Evolutionary conservation across 345 rosid genomes (phyloP).

Genomic region (Noccaea caerulescens): DNA sequence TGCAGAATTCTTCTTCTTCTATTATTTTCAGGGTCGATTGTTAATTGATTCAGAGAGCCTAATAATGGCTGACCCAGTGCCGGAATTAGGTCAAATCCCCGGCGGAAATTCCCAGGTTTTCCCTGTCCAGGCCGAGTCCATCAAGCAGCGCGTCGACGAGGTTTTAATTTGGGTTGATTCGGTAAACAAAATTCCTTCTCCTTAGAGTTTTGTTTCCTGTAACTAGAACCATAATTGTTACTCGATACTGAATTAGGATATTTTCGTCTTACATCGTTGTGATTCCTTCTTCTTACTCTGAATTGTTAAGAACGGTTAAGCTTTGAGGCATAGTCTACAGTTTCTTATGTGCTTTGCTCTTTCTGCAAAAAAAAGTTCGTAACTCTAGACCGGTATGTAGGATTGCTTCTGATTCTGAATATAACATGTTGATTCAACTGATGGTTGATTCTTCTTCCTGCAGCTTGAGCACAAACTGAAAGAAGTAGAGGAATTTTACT

Average conservation of each 20-base stretch:
- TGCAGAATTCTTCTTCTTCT: not conserved
- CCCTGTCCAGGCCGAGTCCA: conserved; percentile 46
- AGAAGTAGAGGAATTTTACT: conserved; percentile 68
- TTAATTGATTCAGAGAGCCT: conserved; percentile 39
- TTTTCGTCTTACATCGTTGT: not conserved
- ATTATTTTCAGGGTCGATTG: not conserved
- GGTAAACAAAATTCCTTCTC: conserved; percentile 44
- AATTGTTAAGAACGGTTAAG: conserved; percentile 17
- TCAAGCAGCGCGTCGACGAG: conserved; percentile 57
- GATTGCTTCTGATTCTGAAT: not conserved
- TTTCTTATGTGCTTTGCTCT: not conserved
- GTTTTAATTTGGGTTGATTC: conserved; percentile 61
- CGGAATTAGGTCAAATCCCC: conserved; percentile 20
- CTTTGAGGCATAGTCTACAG: not conserved
- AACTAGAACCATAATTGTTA: not conserved
- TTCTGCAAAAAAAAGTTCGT: not conserved
- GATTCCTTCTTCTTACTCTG: not conserved
- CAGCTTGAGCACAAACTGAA: conserved; percentile 78
- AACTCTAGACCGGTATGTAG: not conserved
- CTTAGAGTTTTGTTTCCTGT: not conserved
- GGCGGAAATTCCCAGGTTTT: conserved; percentile 38
- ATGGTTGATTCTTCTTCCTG: conserved; percentile 23
- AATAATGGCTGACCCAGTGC: conserved; percentile 41
- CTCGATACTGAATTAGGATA: not conserved
- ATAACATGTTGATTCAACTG: not conserved